Percentiles rank a stretch among this genome's conserved stretches.
Conservation (phyloP, 148 eudicot genomes). For the Polygonum aviculare region DNA sequence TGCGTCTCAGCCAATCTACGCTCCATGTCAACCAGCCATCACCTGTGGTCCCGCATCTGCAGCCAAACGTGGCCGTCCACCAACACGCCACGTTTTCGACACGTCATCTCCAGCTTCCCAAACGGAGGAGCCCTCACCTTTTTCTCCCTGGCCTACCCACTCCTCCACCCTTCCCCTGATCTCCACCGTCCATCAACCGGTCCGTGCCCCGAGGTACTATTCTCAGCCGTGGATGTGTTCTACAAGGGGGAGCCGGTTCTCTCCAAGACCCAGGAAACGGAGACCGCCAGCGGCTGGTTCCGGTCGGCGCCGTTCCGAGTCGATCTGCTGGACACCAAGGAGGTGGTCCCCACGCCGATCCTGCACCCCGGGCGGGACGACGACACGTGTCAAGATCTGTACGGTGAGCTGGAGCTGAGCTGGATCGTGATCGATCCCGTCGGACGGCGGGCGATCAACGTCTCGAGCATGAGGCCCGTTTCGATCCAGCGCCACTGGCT, state of each 20-base stretch:
- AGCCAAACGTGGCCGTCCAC: constrained; percentile 76
- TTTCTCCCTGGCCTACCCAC: constrained; percentile 55
- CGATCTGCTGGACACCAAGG: constrained; percentile 63
- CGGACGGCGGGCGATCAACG: constrained; percentile 28
- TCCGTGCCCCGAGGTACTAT: constrained; percentile 22
- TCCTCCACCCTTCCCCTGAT: constrained; percentile 20
- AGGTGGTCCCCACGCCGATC: constrained; percentile 37
- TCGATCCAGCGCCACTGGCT: constrained; percentile 66
- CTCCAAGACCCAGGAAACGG: constrained; percentile 47
- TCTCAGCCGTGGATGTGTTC: constrained; percentile 82
- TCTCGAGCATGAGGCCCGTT: constrained; percentile 49
- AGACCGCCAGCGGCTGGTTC: constrained; percentile 61
- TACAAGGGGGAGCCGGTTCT: constrained; percentile 36
- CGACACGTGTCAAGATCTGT: constrained; percentile 33
- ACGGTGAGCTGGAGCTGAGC: constrained; percentile 40
- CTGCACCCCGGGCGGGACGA: constrained; percentile 35
- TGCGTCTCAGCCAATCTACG: constrained; percentile 49
- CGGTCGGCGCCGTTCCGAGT: constrained; percentile 69
- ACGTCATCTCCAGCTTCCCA: constrained; percentile 47
- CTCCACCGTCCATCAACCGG: constrained; percentile 18
- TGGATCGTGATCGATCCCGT: constrained; percentile 61
- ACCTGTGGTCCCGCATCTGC: constrained; percentile 57
- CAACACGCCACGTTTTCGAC: constrained; percentile 27
- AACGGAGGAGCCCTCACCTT: constrained; percentile 36
- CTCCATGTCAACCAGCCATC: constrained; percentile 33